Evolutionary conservation across 225 moss, liverwort and hornwort genomes (phyloP), one percentile per base, ranked within the genome.

Genomic region (Marchantia paleacea): DNA sequence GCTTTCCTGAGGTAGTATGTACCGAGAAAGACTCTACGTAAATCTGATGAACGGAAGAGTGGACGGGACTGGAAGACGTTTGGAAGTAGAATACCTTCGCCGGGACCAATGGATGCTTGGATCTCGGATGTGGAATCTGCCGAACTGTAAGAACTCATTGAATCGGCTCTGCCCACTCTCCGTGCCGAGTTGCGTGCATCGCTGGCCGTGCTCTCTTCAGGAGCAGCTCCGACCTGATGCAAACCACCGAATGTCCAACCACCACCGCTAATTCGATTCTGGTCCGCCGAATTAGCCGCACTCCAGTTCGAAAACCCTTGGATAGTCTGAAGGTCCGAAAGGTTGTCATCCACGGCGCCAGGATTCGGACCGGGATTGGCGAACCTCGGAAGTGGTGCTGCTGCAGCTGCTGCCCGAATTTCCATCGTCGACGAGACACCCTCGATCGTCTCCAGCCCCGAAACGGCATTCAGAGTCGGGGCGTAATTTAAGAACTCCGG

Each of bases 61-160:
- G 5, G 57, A 57, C n/a, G 15, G 25, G 69, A 70, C 9, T 72
- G 53, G 24, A 26, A 28, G 74, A 74, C 53, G 74, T 8, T 70
- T 70, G 53, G 50, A 52, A 52, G 52, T 18, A 52, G 58, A 61
- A 1, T 82, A 83, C 86, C 86, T 86, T 81, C 79, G 12, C 67
- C 78, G 20, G 74, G 16, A 2, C 69, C 72, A 39, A 5, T 2
- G 31, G 64, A 67, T 52, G 78, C 47, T 22, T 60, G 81, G 19
- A 83, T 20, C 2, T 86, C 86, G 52, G 85, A 86, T 24, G 74
- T 29, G 52, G 86, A 86, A 52, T 86, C 81, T 61, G 78, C 78
- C 6, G 83, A 83, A 49, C 86, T 83, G 53, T 86, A 81, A 54
- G 83, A 86, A 62, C 81, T 78, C 30, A 80, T 0, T 1, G 86